Base-by-base conservation (phyloP, 495 filamentous ascomycete genomes). In the Penicillium fimorum region DNA sequence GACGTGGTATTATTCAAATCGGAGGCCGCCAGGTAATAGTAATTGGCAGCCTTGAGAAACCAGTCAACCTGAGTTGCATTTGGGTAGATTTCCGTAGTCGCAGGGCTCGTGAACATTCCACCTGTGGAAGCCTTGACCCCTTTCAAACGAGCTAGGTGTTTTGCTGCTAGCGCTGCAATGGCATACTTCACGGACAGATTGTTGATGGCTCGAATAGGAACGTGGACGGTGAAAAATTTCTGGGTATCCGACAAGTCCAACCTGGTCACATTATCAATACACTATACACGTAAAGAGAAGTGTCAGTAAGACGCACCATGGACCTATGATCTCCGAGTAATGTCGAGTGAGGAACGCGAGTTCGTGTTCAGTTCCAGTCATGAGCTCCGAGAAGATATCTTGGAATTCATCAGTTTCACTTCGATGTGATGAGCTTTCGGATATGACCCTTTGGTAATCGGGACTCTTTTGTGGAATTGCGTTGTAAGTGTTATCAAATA, bases 1-100 rank as follows among this genome's bases (percentile, higher is more conserved):
- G 70, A 71, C 3, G 67, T 64, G 13, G 47, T 51, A 5, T 55
- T 60, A 25, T 66, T 70, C 48, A 77, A 62, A 24, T 65, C 58
- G 5, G 66, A 67, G 27, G 62, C 59, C 6, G 72, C 65, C 38
- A 77, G 59, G 29, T 73, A 76, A 55, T 72, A 74, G 49, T 78
- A 78, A 45, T 76, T 76, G 25, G 69, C 68, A 15, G 69, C 72
- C 46, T 78, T 78, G 29, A 75, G 62, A 27, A 68, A 70, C 75
- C 75, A 78, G 37, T 78, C 74, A 5, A 70, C 69, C 17, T 71
- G 58, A 11, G 57, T 52, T 0, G 69, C 49, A 55, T 75, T 76
- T 9, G 72, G 73, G 46, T 78, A 78, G 7, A 51, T 59, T 56
- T 78, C 69, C 18, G 68, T 75, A 0, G 62, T 73, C 5, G 74